Conservation (phyloP, 192 early-diverging fungal genomes). For the Geranomyces variabilis region DNA sequence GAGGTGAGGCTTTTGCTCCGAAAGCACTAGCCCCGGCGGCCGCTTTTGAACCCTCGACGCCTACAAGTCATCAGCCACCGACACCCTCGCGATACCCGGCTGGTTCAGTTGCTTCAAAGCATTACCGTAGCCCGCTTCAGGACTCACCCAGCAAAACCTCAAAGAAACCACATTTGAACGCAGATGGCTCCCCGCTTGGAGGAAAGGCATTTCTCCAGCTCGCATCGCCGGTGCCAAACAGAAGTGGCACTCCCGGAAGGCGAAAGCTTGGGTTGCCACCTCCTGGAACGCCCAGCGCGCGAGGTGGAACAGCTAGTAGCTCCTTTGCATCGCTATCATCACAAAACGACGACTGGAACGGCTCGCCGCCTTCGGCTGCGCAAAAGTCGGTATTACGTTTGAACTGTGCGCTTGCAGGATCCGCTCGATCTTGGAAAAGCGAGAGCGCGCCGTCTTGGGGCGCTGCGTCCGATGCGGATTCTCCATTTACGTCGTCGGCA, state of each 20-base stretch:
- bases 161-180: slow-evolving; percentile 34
- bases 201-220: slow-evolving; percentile 4
- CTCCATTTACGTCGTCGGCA: too few relatives aligned
- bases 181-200: slow-evolving; percentile 5
- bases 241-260: neutral
- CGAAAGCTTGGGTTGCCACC: too few relatives aligned
- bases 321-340: too few relatives aligned
- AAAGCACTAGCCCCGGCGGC: neutral
- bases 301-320: too few relatives aligned
- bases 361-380: too few relatives aligned
- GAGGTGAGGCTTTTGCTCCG: neutral
- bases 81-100: slow-evolving; percentile 11
- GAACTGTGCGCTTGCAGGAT: too few relatives aligned
- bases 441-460: too few relatives aligned
- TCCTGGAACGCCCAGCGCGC: too few relatives aligned
- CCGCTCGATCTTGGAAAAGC: too few relatives aligned
- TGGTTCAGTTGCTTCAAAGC: slow-evolving; percentile 25
- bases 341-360: too few relatives aligned
- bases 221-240: neutral
- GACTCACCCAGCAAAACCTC: slow-evolving; percentile 41
- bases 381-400: too few relatives aligned
- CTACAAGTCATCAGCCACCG: slow-evolving; percentile 6
- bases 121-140: slow-evolving; percentile 33
- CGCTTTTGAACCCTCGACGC: slow-evolving; percentile 14
- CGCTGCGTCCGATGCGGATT: too few relatives aligned